Evolutionary conservation across 2,329 filamentous ascomycete genomes (phyloP), one percentile per base, ranked within the genome.

Genomic region (Cladosporium sp.): DNA sequence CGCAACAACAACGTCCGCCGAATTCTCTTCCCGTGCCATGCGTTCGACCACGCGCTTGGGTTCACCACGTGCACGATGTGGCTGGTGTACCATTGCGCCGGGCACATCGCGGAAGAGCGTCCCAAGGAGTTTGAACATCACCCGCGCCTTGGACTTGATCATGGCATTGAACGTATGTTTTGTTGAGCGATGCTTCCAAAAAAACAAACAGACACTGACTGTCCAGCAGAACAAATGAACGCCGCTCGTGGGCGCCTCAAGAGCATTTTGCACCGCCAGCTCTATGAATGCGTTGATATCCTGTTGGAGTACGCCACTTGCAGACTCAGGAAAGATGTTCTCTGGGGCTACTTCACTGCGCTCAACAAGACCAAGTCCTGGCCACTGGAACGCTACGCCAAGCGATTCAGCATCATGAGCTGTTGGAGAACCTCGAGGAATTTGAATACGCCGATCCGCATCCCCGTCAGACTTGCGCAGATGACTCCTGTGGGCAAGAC

Each of bases 51-150:
- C 63, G 70, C 71, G 6, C 21, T 63, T 3, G 76, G 70, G 1
- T 78, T 77, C 46, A 66, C 67, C 0, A 52, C 53, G 0, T 68
- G 71, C 3, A 78, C 75, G 0, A 74, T 72, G 66, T 73, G 65
- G n/a, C 68, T 78, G 1, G 76, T 70, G 1, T 78, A 78, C 70
- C 66, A 76, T 40, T 65, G 65, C 14, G n/a, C 59, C 8, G 71
- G 72, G 6, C 70, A 72, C 35, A 72, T 77, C 46, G 69, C 65
- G n/a, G 75, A 76, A 56, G 60, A 58, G 5, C 68, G 66, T 4
- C 75, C 74, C n/a, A 59, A 44, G 7, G 64, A 66, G 52, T n/a
- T 29, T 5, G 16, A 64, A 16, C 23, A 56, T 26, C 49, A 61
- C 29, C 16, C 65, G 6, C 26, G 44, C 7, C 65, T 69, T 12